Base-by-base conservation (phyloP, 257 asterid species). In the Nicotiana undulata region DNA sequence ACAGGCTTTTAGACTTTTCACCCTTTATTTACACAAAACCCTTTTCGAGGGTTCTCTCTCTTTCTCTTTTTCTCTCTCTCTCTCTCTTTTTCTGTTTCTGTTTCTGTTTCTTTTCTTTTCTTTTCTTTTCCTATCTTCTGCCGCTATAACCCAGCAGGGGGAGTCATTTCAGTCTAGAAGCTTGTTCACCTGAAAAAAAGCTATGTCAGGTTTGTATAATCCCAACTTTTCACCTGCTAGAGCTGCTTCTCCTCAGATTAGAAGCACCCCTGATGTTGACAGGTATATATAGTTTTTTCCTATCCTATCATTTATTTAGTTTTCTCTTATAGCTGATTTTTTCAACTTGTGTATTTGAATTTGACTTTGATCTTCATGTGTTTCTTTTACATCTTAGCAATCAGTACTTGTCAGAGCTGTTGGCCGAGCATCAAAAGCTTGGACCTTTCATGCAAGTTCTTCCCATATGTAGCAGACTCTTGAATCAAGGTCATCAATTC, bases 381-480 rank as follows among this genome's bases (percentile, higher is more conserved):
- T 77, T 20, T 68, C 81, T 72, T 65, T 82, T 46, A 20, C 32
- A 82, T 83, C 49, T 84, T 55, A 93, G 98, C 83, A 90, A 88
- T 87, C 98, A 90, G 84, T 96, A 91, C 91, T 83, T 94, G 85
- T 91, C 96, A 20, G 99, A 96, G 92, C 97, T 96, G 63, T 83
- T 96, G 91, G 94, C 93, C 82, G 99, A 96, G 90, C 95, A 89
- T 89, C 99, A 93, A 77, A 96, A 94, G 93, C 89, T 96, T 67
- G 99, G 97, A 10, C 99, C 99, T 37, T 96, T 96, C 89, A 83
- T 89, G 88, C 99, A 96, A 88, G 95, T 94, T 81, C 94, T 96
- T 84, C 99, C 99, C 8, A 88, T 90, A 75, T 96, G 97, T 80
- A 90, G 87, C 86, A 89, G 97, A 77, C 98, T 96, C 82, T 85